Base-by-base conservation (phyloP, 2,329 filamentous ascomycete species). In the Davidsoniella virescens region DNA sequence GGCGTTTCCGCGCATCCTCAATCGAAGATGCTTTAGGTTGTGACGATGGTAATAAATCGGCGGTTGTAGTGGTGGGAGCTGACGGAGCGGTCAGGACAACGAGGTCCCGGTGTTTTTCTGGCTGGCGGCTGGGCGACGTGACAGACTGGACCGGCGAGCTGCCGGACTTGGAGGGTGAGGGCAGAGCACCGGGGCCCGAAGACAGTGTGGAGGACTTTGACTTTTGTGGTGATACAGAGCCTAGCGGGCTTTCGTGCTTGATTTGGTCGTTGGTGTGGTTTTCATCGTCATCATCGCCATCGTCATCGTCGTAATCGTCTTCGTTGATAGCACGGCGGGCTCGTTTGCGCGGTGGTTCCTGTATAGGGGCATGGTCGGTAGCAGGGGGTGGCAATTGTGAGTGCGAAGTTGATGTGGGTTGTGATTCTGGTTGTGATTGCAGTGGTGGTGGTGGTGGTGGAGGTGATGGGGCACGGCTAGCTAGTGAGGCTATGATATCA, bases 1-100 rank as follows among this genome's bases (percentile, higher is more conserved):
- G 67, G 64, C 88, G 86, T 66, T 94, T 94, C 60, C 92, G 85
- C 63, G 87, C 84, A 70, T 94, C 85, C 62, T 94, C 87, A 6
- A 82, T 80, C 20, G 80, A 76, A 63, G 86, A 87, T 50, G 77
- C 69, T 65, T 70, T 72, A 59, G 76, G 62, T 56, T 70, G 70
- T 36, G 66, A 65, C 7, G 52, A 38, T 12, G 26, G 26, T 12
- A 33, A 33, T 12, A 8, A 8, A 33, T 33, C 26, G 26, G 43
- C 46, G 46, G 70, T 60, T 57, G 76, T 78, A 40, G 73, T 68
- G 51, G 66, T 63, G 23, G 71, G 18, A 5, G 39, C 48, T 14
- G 42, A 43, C 9, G 47, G 37, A 23, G 48, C 33, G n/a, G 41
- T 33, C 9, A 53, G 47, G 4, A 53, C 51, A 26, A 53, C 51